Evolutionary conservation across 1,284 basidiomycete species (phyloP).

Genomic region (Trametes pubescens): DNA sequence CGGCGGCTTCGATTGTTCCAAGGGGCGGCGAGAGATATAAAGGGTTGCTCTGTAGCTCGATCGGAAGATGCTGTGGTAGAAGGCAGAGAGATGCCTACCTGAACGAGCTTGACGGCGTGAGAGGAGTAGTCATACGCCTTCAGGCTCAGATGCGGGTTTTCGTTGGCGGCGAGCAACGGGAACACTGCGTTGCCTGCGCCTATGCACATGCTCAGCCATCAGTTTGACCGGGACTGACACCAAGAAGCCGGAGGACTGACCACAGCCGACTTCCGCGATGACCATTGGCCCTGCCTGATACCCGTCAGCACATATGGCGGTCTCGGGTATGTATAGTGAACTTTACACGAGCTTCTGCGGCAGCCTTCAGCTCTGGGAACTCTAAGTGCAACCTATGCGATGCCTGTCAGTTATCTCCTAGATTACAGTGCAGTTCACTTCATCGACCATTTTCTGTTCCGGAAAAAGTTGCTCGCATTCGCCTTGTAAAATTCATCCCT

Average conservation of each 20-base stretch:
- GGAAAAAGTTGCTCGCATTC: slow-evolving; percentile 90
- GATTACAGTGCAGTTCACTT: background rate
- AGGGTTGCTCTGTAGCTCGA: slow-evolving; percentile 59
- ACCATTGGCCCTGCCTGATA: slow-evolving; percentile 76
- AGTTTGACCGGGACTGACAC: background rate
- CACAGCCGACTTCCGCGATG: slow-evolving; percentile 89
- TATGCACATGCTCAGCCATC: slow-evolving; percentile 36
- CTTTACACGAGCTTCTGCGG: slow-evolving; percentile 70
- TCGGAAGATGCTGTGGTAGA: background rate
- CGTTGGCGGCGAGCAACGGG: slow-evolving; percentile 83
- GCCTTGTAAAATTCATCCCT: slow-evolving; percentile 94
- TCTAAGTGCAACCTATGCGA: slow-evolving; percentile 83
- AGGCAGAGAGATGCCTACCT: slow-evolving; percentile 51
- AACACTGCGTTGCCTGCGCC: slow-evolving; percentile 96
- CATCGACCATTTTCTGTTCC: slow-evolving; percentile 84
- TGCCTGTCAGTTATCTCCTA: background rate
- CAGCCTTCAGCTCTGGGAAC: slow-evolving; percentile 85
- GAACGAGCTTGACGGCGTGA: slow-evolving; percentile 92
- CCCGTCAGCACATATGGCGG: slow-evolving; percentile 16
- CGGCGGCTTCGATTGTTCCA: slow-evolving; percentile 80
- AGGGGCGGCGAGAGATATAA: slow-evolving; percentile 75
- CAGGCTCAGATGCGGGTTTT: slow-evolving; percentile 79
- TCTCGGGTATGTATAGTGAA: slow-evolving; percentile 6
- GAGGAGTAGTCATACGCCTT: slow-evolving; percentile 93
- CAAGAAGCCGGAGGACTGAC: slow-evolving; percentile 47